Percentiles rank a stretch among this genome's conserved stretches.
These are phyloP conservation scores for Pythium periplocum DNA, from an alignment of 352 stramenopile genomes.

Conservation along the genomic window DNA sequence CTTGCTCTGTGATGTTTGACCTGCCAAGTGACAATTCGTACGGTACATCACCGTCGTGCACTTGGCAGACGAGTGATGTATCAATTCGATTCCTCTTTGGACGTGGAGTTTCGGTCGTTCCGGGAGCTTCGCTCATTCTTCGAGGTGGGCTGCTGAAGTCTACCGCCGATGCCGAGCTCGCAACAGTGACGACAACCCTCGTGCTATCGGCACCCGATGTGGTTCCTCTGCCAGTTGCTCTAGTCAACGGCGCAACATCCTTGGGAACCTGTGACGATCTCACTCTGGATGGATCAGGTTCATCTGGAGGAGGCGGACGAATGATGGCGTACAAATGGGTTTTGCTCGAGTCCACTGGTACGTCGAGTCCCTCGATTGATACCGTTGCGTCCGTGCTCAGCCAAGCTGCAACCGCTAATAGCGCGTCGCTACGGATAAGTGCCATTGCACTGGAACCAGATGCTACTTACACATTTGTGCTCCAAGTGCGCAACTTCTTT, in stretches of 20 bases:
- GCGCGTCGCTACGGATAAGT: conserved; percentile 28
- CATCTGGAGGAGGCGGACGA: conserved; percentile 46
- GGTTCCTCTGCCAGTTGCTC: conserved; percentile 31
- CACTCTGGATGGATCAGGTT: conserved; percentile 47
- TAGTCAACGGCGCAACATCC: conserved; percentile 39
- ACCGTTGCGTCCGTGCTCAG: conserved; percentile 21
- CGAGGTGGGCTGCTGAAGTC: conserved; percentile 48
- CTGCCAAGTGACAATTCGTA: conserved; percentile 36
- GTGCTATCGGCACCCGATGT: conserved; percentile 29
- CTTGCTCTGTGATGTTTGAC: conserved; percentile 51
- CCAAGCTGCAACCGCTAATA: conserved; percentile 25
- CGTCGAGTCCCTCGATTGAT: conserved; percentile 16
- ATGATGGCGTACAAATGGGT: conserved; percentile 55
- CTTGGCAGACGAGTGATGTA: conserved; percentile 36
- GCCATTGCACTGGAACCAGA: conserved; percentile 31
- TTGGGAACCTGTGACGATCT: conserved; percentile 57
- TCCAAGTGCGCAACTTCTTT: conserved; percentile 51
- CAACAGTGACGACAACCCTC: conserved; percentile 25
- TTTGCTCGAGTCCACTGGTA: conserved; percentile 17
- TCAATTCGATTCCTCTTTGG: conserved; percentile 51
- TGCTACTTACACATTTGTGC: conserved; percentile 34
- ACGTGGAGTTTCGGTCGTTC: conserved; percentile 30
- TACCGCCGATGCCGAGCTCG: conserved; percentile 31
- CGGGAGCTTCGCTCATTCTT: conserved; percentile 24
- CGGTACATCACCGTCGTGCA: conserved; percentile 29